Percentiles rank a stretch among this genome's conserved stretches.
Evolutionary conservation across 805 yeast species (phyloP).

Genomic region (Saccharomycopsis capsularis): DNA sequence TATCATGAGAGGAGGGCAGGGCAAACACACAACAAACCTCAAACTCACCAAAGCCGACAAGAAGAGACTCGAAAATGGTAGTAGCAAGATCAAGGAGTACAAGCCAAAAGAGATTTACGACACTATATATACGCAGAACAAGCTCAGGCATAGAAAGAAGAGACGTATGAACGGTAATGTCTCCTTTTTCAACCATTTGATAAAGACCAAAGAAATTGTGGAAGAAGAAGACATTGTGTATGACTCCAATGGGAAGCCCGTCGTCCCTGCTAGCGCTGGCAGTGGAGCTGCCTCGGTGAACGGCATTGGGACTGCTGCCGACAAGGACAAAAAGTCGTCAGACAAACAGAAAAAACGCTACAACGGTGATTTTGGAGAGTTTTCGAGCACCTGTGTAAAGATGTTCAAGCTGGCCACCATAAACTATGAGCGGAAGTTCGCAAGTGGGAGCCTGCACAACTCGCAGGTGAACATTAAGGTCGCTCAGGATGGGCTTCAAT

Average conservation of each 20-base stretch:
- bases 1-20: background rate
- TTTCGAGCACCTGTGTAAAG: slow-evolving; percentile 11
- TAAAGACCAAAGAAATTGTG: background rate
- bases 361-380: slow-evolving; percentile 18
- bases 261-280: background rate
- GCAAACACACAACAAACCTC: background rate
- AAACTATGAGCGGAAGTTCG: slow-evolving; percentile 1
- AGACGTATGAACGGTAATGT: slow-evolving; percentile 16
- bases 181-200: slow-evolving; percentile 6
- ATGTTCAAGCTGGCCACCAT: slow-evolving; percentile 2
- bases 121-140: slow-evolving; percentile 6
- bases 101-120: slow-evolving; percentile 12
- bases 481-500: background rate
- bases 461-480: background rate
- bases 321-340: background rate
- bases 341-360: slow-evolving; percentile 1
- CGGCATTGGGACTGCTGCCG: background rate
- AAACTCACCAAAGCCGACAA: slow-evolving; percentile 13
- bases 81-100: slow-evolving; percentile 9
- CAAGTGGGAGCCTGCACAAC: background rate
- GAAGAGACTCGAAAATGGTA: slow-evolving; percentile 8
- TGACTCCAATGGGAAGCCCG: slow-evolving; percentile 2
- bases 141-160: background rate
- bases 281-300: too few species aligned
- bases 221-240: background rate